A percentile compares a stretch with the other conserved stretches of the same genome.
Evolutionary conservation across 495 filamentous ascomycete species (phyloP).

Genomic region (Xylaria telfairii): DNA sequence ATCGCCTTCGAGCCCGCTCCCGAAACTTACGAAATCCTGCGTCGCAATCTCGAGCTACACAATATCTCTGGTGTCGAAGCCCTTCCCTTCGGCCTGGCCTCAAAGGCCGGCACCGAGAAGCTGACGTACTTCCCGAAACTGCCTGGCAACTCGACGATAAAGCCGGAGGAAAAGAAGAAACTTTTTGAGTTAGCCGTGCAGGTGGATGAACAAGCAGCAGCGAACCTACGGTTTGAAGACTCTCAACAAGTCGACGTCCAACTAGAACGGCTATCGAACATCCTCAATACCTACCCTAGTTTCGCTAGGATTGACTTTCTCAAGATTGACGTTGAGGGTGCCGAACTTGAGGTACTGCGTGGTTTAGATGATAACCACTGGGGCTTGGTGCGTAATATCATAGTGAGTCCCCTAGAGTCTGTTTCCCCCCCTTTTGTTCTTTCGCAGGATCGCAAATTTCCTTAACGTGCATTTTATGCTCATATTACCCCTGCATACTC

Average conservation of each 20-base stretch:
- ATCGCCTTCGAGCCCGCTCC: slow-evolving; percentile 40
- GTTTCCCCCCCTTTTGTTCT: too few relatives aligned
- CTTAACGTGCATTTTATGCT: too few relatives aligned
- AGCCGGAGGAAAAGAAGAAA: slow-evolving; percentile 29
- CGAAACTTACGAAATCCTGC: slow-evolving; percentile 31
- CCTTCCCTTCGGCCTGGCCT: neutral
- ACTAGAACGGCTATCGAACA: slow-evolving; percentile 24
- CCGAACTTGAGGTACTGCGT: slow-evolving; percentile 29
- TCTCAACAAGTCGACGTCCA: neutral
- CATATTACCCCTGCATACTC: too few relatives aligned
- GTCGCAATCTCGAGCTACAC: slow-evolving; percentile 33
- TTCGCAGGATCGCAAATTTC: too few relatives aligned
- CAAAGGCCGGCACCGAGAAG: slow-evolving; percentile 26
- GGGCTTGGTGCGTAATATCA: slow-evolving; percentile 27
- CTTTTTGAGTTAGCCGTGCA: slow-evolving; percentile 8
- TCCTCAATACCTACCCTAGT: slow-evolving; percentile 19
- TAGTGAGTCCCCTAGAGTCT: too few relatives aligned
- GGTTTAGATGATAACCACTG: slow-evolving; percentile 31
- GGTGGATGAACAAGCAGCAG: neutral
- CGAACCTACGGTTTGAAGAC: neutral
- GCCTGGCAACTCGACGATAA: slow-evolving; percentile 26
- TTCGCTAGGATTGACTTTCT: slow-evolving; percentile 29
- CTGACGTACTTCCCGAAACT: slow-evolving; percentile 31
- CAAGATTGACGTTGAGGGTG: slow-evolving; percentile 32
- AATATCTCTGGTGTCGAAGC: slow-evolving; percentile 6